phyloP scores from a whole-genome alignment of 106 monocot species.

The Allium fistulosum region DNA sequence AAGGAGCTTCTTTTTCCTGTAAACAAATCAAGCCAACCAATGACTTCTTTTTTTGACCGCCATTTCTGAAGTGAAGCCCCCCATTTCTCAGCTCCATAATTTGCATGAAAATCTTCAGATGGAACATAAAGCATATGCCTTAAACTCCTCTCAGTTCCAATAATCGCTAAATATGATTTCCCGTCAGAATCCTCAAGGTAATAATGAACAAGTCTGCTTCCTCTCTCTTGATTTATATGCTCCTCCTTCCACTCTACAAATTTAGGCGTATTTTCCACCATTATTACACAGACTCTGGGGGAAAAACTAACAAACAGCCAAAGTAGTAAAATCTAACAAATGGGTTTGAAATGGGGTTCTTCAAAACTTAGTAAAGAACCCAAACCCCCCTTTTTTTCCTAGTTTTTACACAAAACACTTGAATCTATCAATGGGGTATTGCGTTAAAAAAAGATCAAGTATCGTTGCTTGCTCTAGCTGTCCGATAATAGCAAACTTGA shows the following conservation, averaged over 20 bases:
- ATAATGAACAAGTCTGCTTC: conserved; percentile 85
- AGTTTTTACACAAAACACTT: neutral
- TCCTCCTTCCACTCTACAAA: conserved; percentile 88
- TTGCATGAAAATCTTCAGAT: conserved; percentile 49
- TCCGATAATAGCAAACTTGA: neutral
- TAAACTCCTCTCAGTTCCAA: conserved; percentile 90
- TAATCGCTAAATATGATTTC: conserved; percentile 60
- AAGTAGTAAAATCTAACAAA: neutral
- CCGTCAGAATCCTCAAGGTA: conserved; percentile 68
- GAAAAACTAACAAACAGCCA: neutral
- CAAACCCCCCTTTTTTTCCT: neutral
- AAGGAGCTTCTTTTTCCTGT: conserved; percentile 20
- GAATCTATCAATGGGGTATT: neutral
- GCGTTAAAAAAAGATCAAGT: neutral
- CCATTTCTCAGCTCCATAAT: conserved; percentile 11
- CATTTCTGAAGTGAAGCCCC: conserved; percentile 52
- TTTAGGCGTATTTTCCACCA: conserved; percentile 10
- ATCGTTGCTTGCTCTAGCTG: too few relatives aligned
- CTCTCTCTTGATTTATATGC: conserved; percentile 75
- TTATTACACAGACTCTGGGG: neutral
- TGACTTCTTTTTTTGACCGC: conserved; percentile 81
- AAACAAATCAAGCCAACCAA: conserved; percentile 79
- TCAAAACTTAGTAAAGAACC: neutral
- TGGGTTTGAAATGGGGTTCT: neutral
- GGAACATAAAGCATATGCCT: conserved; percentile 93